phyloP scores from a whole-genome alignment of 495 filamentous ascomycete genomes.

The Talaromyces liani region DNA sequence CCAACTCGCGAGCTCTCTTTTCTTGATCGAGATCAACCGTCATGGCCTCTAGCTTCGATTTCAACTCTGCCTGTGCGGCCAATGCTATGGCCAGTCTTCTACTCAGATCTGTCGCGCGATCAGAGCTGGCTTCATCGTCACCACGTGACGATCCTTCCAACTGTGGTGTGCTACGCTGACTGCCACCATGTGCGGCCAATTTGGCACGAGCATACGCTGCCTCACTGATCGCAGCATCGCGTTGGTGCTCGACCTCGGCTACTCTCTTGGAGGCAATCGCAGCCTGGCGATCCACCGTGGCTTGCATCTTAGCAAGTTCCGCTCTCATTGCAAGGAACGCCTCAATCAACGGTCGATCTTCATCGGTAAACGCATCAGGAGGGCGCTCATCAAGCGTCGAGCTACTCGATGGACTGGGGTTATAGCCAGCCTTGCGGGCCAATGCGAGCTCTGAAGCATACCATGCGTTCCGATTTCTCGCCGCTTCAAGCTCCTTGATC shows the following conservation, averaged over 20 bases:
- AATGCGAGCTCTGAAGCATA: constrained; percentile 91
- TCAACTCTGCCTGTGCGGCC: constrained; percentile 67
- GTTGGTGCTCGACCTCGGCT: constrained; percentile 85
- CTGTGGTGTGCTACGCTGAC: constrained; percentile 62
- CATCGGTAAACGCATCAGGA: constrained; percentile 73
- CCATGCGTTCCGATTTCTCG: constrained; percentile 87
- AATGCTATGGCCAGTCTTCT: constrained; percentile 76
- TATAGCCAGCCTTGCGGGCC: constrained; percentile 81
- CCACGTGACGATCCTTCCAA: constrained; percentile 54
- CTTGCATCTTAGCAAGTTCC: constrained; percentile 78
- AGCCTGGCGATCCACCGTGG: constrained; percentile 78
- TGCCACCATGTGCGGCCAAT: constrained; percentile 73
- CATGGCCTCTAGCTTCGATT: constrained; percentile 58
- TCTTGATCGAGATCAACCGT: constrained; percentile 70
- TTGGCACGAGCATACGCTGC: constrained; percentile 93
- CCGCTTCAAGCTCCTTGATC: constrained; percentile 73
- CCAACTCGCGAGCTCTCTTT: constrained; percentile 66
- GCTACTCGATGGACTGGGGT: constrained; percentile 61
- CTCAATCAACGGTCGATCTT: constrained; percentile 87
- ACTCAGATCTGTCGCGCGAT: constrained; percentile 69
- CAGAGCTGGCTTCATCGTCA: constrained; percentile 43
- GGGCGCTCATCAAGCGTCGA: constrained; percentile 69
- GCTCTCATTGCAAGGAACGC: constrained; percentile 84
- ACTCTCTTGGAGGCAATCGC: constrained; percentile 78
- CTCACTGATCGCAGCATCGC: constrained; percentile 85